Conservation (phyloP, 2,329 filamentous ascomycete genomes). For the Arthrobotrys megalospora region DNA sequence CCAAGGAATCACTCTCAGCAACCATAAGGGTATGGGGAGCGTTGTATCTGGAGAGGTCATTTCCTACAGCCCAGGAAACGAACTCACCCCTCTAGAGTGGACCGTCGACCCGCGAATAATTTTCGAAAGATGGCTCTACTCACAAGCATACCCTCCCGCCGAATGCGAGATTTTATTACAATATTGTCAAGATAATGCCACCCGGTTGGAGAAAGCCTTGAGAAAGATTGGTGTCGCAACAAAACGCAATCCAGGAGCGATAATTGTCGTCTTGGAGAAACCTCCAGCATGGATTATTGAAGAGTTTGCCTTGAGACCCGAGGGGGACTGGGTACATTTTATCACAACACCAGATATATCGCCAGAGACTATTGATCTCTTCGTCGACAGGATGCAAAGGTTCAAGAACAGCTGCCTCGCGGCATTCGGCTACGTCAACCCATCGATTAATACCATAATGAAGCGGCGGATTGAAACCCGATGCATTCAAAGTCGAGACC, state of each 20-base stretch:
- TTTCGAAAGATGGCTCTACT: constrained; percentile 47
- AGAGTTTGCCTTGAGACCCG: constrained; percentile 37
- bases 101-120: constrained; percentile 42
- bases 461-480: background rate
- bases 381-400: constrained; percentile 4
- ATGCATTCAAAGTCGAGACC: constrained; percentile 8
- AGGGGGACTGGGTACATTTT: constrained; percentile 54
- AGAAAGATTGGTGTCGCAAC: constrained; percentile 20
- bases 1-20: constrained; percentile 45
- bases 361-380: constrained; percentile 29
- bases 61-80: constrained; percentile 8
- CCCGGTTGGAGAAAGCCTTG: background rate
- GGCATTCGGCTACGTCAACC: constrained; percentile 24
- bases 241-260: constrained; percentile 12
- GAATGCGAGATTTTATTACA: constrained; percentile 9
- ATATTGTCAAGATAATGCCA: constrained; percentile 33
- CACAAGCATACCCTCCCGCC: constrained; percentile 8
- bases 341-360: constrained; percentile 42
- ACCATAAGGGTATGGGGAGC: constrained; percentile 39
- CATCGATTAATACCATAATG: constrained; percentile 18
- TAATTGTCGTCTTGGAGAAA: constrained; percentile 38
- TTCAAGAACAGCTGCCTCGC: constrained; percentile 1
- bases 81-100: constrained; percentile 25
- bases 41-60: constrained; percentile 42
- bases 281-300: constrained; percentile 48